These are phyloP conservation scores for Penicillium janthinellum DNA, from an alignment of 2,329 filamentous ascomycete genomes.

Conservation along the genomic window DNA sequence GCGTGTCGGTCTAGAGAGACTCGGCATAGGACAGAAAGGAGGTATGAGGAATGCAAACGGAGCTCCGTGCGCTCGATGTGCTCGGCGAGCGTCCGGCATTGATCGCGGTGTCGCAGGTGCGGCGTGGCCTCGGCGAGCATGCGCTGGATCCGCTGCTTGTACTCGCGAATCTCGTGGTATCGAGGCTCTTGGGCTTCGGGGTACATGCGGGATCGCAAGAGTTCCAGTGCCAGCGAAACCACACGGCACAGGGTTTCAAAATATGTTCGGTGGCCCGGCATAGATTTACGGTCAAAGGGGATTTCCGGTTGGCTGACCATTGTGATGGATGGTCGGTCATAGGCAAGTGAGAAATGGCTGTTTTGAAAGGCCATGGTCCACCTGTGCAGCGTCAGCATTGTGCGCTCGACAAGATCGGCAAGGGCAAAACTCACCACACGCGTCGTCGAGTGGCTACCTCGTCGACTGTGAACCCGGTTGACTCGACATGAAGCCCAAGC, in stretches of 20 bases:
- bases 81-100: slow-evolving; percentile 43
- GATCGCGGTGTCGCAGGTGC: slow-evolving; percentile 54
- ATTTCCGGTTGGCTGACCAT: slow-evolving; percentile 53
- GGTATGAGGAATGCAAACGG: slow-evolving; percentile 63
- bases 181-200: slow-evolving; percentile 52
- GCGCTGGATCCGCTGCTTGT: slow-evolving; percentile 56
- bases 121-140: slow-evolving; percentile 60
- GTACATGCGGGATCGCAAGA: slow-evolving; percentile 56
- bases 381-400: slow-evolving; percentile 14
- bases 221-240: slow-evolving; percentile 53
- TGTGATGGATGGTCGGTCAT: slow-evolving; percentile 58
- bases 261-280: slow-evolving; percentile 55
- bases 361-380: slow-evolving; percentile 65
- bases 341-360: slow-evolving; percentile 62
- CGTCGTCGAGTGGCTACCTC: slow-evolving; percentile 44
- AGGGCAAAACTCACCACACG: slow-evolving; percentile 35
- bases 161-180: slow-evolving; percentile 55
- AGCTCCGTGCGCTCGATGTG: slow-evolving; percentile 61
- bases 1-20: slow-evolving; percentile 52
- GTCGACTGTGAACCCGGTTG: slow-evolving; percentile 50
- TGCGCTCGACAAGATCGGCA: background rate
- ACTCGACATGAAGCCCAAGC: slow-evolving; percentile 58
- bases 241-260: slow-evolving; percentile 59
- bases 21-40: slow-evolving; percentile 60
- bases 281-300: slow-evolving; percentile 52